Evolutionary conservation across 768 basidiomycete genomes (phyloP).

Genomic region (Tricholoma flavovirens): DNA sequence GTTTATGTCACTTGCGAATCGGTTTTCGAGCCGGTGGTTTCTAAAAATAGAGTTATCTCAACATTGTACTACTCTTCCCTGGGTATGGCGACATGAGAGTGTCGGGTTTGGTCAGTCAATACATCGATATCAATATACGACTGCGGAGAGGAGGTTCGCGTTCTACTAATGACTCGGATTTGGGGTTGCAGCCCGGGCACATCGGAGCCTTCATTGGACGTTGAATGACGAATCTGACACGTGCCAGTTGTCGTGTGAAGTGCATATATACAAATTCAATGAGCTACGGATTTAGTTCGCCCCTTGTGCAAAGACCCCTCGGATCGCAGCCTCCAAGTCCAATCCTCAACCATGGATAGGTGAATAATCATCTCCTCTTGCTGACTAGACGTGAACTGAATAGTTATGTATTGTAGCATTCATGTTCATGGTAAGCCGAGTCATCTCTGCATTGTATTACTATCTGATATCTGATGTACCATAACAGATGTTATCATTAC

Average conservation of each 20-base stretch:
- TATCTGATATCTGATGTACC: background rate
- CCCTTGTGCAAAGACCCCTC: background rate
- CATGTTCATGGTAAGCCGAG: background rate
- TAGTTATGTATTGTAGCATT: background rate
- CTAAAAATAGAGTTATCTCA: background rate
- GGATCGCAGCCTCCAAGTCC: background rate
- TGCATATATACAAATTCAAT: background rate
- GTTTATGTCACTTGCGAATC: too few relatives aligned
- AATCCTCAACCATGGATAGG: background rate
- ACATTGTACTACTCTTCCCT: too few relatives aligned
- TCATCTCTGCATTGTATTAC: background rate
- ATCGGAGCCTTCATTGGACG: too few relatives aligned
- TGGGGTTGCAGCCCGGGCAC: too few relatives aligned
- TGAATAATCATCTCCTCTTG: background rate
- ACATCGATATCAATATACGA: too few relatives aligned
- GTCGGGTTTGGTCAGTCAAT: too few relatives aligned
- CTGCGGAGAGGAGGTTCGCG: too few relatives aligned
- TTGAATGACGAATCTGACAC: too few relatives aligned
- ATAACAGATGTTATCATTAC: background rate
- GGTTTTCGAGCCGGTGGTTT: background rate
- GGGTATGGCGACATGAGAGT: too few relatives aligned
- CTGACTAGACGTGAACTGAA: background rate
- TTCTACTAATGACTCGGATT: too few relatives aligned
- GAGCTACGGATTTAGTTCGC: background rate
- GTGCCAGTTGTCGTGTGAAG: too few relatives aligned